These are phyloP conservation scores for Dictyostelium citrinum DNA, from an alignment of 78 protist species.

Conservation along the genomic window DNA sequence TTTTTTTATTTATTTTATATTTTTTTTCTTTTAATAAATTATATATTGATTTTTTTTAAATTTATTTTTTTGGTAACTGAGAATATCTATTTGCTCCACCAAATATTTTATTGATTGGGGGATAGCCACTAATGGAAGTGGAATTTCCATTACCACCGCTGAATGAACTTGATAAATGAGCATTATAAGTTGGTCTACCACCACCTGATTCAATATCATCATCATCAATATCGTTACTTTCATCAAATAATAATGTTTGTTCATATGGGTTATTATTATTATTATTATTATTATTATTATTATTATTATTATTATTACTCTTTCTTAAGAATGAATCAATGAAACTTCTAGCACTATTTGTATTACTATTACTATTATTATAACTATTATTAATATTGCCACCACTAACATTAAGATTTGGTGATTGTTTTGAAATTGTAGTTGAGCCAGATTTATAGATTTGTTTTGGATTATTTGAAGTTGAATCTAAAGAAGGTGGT, in stretches of 20 bases:
- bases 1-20: not conserved
- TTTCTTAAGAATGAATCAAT: not conserved
- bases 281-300: not conserved
- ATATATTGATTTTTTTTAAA: not conserved
- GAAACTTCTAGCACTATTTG: not conserved
- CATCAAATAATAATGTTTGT: not conserved
- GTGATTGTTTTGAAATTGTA: not conserved
- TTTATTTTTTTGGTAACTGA: not conserved
- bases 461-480: not conserved
- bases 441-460: conserved; percentile 1
- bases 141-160: not conserved
- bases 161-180: not conserved
- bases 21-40: not conserved
- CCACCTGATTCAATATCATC: not conserved
- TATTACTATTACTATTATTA: not conserved
- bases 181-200: not conserved
- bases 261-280: not conserved
- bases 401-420: not conserved
- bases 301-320: not conserved
- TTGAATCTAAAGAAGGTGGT: not conserved
- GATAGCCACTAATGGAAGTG: not conserved
- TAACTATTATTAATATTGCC: not conserved
- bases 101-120: not conserved
- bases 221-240: not conserved
- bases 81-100: not conserved